phyloP scores from a whole-genome alignment of 2,329 filamentous ascomycete genomes.

The Pyricularia grisea region DNA sequence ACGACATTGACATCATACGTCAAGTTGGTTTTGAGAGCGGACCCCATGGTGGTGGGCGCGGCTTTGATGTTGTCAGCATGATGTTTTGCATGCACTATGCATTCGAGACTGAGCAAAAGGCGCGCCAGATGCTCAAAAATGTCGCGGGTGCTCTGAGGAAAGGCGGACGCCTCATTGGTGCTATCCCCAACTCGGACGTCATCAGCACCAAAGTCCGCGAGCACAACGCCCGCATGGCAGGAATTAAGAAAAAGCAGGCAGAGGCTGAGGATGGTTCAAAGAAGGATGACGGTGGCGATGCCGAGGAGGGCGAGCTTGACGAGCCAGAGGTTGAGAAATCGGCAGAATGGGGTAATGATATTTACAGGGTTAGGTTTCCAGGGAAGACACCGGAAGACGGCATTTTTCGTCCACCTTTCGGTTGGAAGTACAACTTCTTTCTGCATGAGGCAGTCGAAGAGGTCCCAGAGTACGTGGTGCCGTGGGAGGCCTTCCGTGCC shows the following conservation, averaged over 20 bases:
- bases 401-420: slow-evolving; percentile 86
- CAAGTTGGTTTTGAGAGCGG: slow-evolving; percentile 81
- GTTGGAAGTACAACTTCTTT: slow-evolving; percentile 97
- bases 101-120: slow-evolving; percentile 86
- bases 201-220: slow-evolving; percentile 69
- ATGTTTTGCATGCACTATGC: slow-evolving; percentile 99
- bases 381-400: slow-evolving; percentile 76
- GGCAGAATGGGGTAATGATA: slow-evolving; percentile 84
- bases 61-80: slow-evolving; percentile 94
- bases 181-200: slow-evolving; percentile 94
- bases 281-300: slow-evolving; percentile 18
- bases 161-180: slow-evolving; percentile 87
- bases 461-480: slow-evolving; percentile 94
- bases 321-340: slow-evolving; percentile 54
- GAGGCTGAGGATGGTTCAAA: slow-evolving; percentile 22
- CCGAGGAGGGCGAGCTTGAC: slow-evolving; percentile 39
- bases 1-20: slow-evolving; percentile 69
- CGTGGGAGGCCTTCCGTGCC: slow-evolving; percentile 94
- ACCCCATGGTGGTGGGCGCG: slow-evolving; percentile 52
- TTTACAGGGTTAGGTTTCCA: slow-evolving; percentile 86
- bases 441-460: slow-evolving; percentile 93
- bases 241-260: slow-evolving; percentile 25
- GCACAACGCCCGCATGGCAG: slow-evolving; percentile 48
- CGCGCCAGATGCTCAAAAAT: slow-evolving; percentile 85
- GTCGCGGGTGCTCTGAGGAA: slow-evolving; percentile 87